Conservation (phyloP, 257 asterid species). For the Jasminum sambac region DNA sequence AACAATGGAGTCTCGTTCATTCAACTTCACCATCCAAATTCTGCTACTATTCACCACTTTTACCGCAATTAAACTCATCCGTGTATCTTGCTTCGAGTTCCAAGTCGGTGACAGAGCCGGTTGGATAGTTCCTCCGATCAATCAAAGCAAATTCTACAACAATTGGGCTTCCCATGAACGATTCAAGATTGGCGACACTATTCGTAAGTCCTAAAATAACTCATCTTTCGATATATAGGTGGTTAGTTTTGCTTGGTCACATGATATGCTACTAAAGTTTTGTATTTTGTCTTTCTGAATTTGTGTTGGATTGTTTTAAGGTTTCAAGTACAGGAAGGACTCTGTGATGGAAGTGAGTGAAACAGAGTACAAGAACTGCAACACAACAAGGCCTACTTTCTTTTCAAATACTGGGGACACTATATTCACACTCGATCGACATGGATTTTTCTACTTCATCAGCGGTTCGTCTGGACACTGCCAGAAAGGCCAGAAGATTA, state of each 20-base stretch:
- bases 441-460: slow-evolving; percentile 38
- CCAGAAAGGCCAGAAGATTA: slow-evolving; percentile 33
- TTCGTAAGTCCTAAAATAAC: slow-evolving; percentile 30
- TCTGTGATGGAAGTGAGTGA: slow-evolving; percentile 44
- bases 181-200: slow-evolving; percentile 31
- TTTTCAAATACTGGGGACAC: slow-evolving; percentile 43
- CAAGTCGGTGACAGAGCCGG: slow-evolving; percentile 35
- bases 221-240: too few species aligned
- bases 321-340: slow-evolving; percentile 43
- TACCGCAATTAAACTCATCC: slow-evolving; percentile 6
- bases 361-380: slow-evolving; percentile 37
- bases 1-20: not conserved
- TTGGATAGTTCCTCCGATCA: slow-evolving; percentile 38
- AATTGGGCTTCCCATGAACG: slow-evolving; percentile 41
- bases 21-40: not conserved
- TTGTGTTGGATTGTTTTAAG: slow-evolving; percentile 15
- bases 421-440: slow-evolving; percentile 21
- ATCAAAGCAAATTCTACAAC: slow-evolving; percentile 28
- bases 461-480: slow-evolving; percentile 48
- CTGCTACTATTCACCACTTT: slow-evolving; percentile 16
- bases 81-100: slow-evolving; percentile 29
- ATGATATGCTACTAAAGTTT: not conserved
- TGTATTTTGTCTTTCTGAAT: not conserved
- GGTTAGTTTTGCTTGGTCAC: too few species aligned
- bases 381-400: slow-evolving; percentile 30